Evolutionary conservation across 305 asterid species (phyloP).

Genomic region (Solanum hybrid): DNA sequence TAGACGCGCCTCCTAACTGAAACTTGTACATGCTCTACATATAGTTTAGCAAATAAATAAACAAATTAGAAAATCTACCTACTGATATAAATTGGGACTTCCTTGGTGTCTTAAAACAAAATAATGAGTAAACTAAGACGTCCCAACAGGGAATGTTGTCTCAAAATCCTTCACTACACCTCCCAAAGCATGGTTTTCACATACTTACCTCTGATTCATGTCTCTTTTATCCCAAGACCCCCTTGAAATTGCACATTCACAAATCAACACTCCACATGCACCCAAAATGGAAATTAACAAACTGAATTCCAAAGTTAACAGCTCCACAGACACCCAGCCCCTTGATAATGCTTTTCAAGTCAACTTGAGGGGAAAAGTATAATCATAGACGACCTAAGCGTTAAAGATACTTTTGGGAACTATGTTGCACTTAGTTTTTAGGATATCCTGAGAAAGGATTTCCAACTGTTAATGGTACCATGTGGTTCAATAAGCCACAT

Average conservation of each 20-base stretch:
- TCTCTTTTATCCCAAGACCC: background rate
- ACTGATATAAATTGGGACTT: background rate
- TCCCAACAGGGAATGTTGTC: background rate
- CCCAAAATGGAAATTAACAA: background rate
- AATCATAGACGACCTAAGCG: background rate
- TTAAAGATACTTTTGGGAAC: background rate
- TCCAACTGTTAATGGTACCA: background rate
- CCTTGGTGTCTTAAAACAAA: background rate
- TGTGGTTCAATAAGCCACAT: background rate
- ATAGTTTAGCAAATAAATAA: background rate
- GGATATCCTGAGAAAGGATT: background rate
- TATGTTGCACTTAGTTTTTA: background rate
- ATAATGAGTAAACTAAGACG: background rate
- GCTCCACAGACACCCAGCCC: background rate
- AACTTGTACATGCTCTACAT: background rate
- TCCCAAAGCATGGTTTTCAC: background rate
- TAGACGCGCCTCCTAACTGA: background rate
- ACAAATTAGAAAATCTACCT: background rate
- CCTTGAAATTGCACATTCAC: background rate
- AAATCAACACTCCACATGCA: no score
- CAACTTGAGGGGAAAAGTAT: background rate
- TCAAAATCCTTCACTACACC: background rate
- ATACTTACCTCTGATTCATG: background rate
- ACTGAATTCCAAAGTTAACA: background rate
- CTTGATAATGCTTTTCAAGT: background rate